phyloP scores from a whole-genome alignment of 164 flowering plant genomes.

The Stephania yunnanensis region DNA sequence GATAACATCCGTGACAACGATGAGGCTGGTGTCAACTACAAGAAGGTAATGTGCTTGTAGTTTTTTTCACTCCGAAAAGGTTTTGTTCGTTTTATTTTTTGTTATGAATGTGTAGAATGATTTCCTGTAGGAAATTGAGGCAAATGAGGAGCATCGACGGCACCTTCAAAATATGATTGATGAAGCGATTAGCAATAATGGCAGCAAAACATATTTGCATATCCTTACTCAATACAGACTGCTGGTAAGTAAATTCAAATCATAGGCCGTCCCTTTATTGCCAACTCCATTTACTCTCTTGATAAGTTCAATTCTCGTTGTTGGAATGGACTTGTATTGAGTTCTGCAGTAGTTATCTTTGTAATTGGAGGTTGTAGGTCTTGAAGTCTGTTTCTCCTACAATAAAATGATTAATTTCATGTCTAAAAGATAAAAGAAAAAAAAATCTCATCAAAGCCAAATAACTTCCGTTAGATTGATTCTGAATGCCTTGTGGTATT shows the following conservation, averaged over 20 bases:
- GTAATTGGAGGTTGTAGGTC: neutral
- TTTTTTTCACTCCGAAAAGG: neutral
- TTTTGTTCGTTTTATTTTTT: neutral
- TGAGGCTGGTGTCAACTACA: constrained; percentile 65
- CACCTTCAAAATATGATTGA: constrained; percentile 79
- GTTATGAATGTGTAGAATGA: neutral
- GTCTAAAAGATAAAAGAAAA: no score
- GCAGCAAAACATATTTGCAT: constrained; percentile 72
- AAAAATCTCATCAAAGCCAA: no score
- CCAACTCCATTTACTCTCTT: neutral
- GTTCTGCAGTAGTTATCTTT: neutral
- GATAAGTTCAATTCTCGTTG: neutral
- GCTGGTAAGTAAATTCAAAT: constrained; percentile 43
- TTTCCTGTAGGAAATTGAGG: constrained; percentile 68
- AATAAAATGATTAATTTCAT: no score
- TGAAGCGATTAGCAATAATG: constrained; percentile 70
- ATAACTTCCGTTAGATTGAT: no score
- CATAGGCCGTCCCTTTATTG: neutral
- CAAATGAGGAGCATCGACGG: constrained; percentile 67
- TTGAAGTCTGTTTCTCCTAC: no score
- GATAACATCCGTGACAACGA: constrained; percentile 95
- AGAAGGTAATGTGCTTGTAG: constrained; percentile 36
- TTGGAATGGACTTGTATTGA: neutral
- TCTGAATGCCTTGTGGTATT: no score
- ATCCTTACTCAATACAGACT: constrained; percentile 85